phyloP scores from a whole-genome alignment of 805 yeast species.

The Candida methanosorbosa region DNA sequence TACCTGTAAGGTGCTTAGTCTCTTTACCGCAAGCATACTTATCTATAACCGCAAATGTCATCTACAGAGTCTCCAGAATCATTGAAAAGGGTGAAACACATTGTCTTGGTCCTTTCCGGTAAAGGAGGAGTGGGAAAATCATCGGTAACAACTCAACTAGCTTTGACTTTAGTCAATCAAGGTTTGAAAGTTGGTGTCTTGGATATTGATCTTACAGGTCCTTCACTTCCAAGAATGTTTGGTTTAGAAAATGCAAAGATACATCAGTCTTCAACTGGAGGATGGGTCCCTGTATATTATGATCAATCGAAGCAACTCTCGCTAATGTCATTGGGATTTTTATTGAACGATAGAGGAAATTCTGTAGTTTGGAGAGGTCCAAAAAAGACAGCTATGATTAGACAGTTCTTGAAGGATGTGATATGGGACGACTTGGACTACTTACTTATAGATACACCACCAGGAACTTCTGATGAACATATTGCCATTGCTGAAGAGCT shows the following conservation, averaged over 20 bases:
- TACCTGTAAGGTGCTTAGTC: too few species aligned
- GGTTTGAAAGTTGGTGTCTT: constrained; percentile 87
- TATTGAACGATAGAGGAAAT: constrained; percentile 75
- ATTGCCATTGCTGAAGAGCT: constrained; percentile 93
- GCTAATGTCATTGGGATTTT: constrained; percentile 83
- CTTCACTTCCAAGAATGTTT: constrained; percentile 93
- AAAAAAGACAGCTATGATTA: constrained; percentile 94
- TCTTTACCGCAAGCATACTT: too few species aligned
- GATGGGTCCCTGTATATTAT: constrained; percentile 87
- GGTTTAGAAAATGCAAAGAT: constrained; percentile 78
- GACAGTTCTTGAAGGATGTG: constrained; percentile 87
- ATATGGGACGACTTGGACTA: constrained; percentile 82
- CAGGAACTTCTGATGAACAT: constrained; percentile 98
- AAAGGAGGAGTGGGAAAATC: constrained; percentile 98
- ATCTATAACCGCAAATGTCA: constrained; percentile 4
- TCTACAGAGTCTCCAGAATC: constrained; percentile 19
- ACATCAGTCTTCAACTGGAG: constrained; percentile 75
- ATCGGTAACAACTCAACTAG: constrained; percentile 90
- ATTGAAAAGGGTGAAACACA: constrained; percentile 52
- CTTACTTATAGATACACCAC: constrained; percentile 91
- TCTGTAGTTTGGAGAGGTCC: constrained; percentile 99
- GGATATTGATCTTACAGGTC: constrained; percentile 94
- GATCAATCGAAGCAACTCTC: constrained; percentile 38
- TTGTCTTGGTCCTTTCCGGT: constrained; percentile 79
- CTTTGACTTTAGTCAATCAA: constrained; percentile 61